phyloP scores from a whole-genome alignment of 2,329 filamentous ascomycete species.

The Aschersonia sp. region DNA sequence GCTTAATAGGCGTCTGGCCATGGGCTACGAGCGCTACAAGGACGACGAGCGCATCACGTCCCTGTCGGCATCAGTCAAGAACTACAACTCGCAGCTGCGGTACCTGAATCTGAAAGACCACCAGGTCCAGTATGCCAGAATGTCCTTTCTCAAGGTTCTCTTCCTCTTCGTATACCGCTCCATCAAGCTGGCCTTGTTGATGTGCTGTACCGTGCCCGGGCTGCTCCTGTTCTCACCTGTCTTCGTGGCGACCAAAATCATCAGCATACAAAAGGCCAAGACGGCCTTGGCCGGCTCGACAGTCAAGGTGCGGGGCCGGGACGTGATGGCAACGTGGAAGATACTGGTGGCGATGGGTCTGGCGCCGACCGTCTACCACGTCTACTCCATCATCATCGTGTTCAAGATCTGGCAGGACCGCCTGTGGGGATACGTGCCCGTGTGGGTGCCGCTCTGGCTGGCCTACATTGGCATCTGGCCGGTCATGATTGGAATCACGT shows the following conservation, averaged over 20 bases:
- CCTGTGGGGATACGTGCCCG: constrained; percentile 66
- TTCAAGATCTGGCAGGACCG: constrained; percentile 70
- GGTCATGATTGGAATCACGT: constrained; percentile 77
- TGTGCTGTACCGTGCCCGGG: constrained; percentile 72
- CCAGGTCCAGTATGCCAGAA: constrained; percentile 81
- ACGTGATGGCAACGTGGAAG: constrained; percentile 93
- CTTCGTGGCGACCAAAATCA: constrained; percentile 70
- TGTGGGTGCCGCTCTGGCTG: constrained; percentile 65
- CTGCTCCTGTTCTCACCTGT: constrained; percentile 78
- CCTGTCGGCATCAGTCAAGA: constrained; percentile 59
- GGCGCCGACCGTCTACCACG: constrained; percentile 66
- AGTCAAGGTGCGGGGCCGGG: constrained; percentile 76
- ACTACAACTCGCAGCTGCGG: constrained; percentile 77
- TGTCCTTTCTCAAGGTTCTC: constrained; percentile 63
- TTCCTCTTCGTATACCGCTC: constrained; percentile 67
- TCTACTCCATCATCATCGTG: constrained; percentile 62
- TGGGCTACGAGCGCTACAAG: constrained; percentile 87
- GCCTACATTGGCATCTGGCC: constrained; percentile 62
- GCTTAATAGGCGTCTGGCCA: constrained; percentile 77
- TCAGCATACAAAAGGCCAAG: constrained; percentile 68
- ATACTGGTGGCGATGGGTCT: constrained; percentile 75
- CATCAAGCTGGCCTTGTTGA: constrained; percentile 60
- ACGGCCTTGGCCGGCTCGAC: constrained; percentile 74
- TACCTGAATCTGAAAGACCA: constrained; percentile 84
- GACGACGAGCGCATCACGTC: constrained; percentile 71